A percentile compares a stretch with the other conserved stretches of the same genome.
phyloP scores from a whole-genome alignment of 441 rosid species.

The Metrosideros polymorpha region DNA sequence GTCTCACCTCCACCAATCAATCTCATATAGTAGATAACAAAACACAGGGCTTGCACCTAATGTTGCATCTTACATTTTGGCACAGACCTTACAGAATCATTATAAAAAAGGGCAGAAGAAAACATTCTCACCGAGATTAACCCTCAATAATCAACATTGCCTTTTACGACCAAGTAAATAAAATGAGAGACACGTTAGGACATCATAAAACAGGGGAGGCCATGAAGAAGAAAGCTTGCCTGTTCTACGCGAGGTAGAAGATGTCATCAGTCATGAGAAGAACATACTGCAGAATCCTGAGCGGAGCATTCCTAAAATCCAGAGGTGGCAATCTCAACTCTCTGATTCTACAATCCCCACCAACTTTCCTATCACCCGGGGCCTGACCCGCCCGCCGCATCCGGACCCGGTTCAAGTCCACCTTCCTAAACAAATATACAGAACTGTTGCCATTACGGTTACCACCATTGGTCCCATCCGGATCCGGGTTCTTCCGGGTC shows the following conservation, averaged over 20 bases:
- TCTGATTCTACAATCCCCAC: constrained; percentile 44
- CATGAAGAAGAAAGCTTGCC: background rate
- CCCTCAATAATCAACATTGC: background rate
- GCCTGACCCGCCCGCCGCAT: constrained; percentile 14
- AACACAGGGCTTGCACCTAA: background rate
- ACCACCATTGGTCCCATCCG: background rate
- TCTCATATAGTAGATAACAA: background rate
- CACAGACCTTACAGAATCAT: background rate
- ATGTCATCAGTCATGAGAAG: constrained; percentile 58
- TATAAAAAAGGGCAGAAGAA: background rate
- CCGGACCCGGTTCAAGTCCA: constrained; percentile 40
- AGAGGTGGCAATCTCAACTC: constrained; percentile 55
- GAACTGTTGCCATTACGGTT: constrained; percentile 2
- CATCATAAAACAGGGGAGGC: background rate
- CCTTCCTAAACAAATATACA: constrained; percentile 55
- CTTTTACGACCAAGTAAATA: background rate
- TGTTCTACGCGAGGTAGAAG: constrained; percentile 42
- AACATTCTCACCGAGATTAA: background rate
- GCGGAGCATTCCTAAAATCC: constrained; percentile 58
- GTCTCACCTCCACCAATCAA: background rate
- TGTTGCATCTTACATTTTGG: background rate
- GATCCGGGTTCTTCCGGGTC: constrained; percentile 26
- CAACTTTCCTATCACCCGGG: background rate
- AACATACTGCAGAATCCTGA: constrained; percentile 59
- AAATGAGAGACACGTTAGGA: background rate